These are phyloP conservation scores for Candida arabinofermentans DNA, from an alignment of 805 yeast species.

Conservation along the genomic window DNA sequence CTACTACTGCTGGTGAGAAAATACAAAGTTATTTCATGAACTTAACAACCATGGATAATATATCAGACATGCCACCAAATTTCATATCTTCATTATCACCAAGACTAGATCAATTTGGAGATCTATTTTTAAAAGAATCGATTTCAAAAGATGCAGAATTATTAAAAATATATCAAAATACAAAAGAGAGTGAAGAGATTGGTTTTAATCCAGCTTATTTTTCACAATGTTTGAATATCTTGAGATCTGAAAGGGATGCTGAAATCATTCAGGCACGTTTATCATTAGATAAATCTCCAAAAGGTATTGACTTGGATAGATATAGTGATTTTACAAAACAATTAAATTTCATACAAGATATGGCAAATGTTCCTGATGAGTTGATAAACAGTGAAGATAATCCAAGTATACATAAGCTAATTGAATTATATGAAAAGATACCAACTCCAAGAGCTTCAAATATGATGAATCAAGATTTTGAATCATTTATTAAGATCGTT, in stretches of 20 bases:
- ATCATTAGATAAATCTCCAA: conserved; percentile 5
- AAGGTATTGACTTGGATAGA: conserved; percentile 7
- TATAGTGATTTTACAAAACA: conserved; percentile 10
- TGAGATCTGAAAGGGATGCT: conserved; percentile 12
- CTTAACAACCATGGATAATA: conserved; percentile 11
- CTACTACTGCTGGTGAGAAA: conserved; percentile 1
- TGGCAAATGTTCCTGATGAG: not conserved
- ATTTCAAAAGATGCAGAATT: conserved; percentile 14
- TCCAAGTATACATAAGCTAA: not conserved
- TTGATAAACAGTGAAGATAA: not conserved
- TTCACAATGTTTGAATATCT: conserved; percentile 13
- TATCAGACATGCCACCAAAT: conserved; percentile 16
- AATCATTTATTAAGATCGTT: conserved; percentile 15
- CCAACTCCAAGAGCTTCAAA: conserved; percentile 19
- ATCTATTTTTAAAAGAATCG: conserved; percentile 11
- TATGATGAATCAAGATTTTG: conserved; percentile 17
- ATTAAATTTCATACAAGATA: conserved; percentile 3
- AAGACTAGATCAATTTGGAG: conserved; percentile 20
- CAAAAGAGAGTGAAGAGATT: conserved; percentile 7
- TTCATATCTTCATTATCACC: conserved; percentile 11
- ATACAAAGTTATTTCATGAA: conserved; percentile 13
- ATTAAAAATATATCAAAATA: conserved; percentile 10
- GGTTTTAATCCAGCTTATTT: conserved; percentile 16
- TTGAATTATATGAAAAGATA: conserved; percentile 14
- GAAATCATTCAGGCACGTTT: conserved; percentile 12